Base-by-base conservation (phyloP, 495 filamentous ascomycete species). In the Aspergillus panamensis region DNA sequence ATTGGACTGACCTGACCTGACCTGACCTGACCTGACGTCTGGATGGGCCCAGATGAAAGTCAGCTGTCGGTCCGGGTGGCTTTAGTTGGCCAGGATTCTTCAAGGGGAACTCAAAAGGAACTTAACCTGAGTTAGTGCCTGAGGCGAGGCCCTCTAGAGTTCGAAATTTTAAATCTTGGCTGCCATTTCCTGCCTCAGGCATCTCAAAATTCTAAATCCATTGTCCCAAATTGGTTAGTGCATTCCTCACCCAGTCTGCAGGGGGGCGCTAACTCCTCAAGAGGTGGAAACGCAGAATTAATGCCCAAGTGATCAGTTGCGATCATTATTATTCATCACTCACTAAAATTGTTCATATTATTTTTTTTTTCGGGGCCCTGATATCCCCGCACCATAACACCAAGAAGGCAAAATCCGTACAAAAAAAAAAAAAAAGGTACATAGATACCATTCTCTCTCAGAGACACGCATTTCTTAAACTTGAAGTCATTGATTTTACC, bases 71-170 rank as follows among this genome's bases (percentile, higher is more conserved):
- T 50, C 35, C 31, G 40, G 48, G 56, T 55, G 58, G 42, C 25
- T 52, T 59, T 54, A 51, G 57, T 59, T 58, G 63, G 58, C 53
- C 60, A 59, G 48, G 62, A 59, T 59, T 61, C 45, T 56, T 61
- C 51, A 43, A 58, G 47, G 53, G 62, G 54, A 60, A 60, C 62
- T 60, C 58, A 58, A 58, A 63, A 53, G 54, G 50, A 53, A 56
- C 53, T 59, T 48, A 32, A 52, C 43, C 37, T 20, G 43, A 45
- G n/a, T 52, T 50, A 40, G 47, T 61, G 62, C 55, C 62, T 64
- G 33, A 65, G 59, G 59, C 58, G 35, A 49, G 58, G 33, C 31
- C 55, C 48, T 50, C 51, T n/a, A n/a, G n/a, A n/a, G n/a, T n/a
- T n/a, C n/a, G n/a, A n/a, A n/a, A n/a, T n/a, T n/a, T n/a, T n/a